Evolutionary conservation across 2,329 filamentous ascomycete species (phyloP), one percentile per base, ranked within the genome.

Genomic region (Xylaria arbuscula): DNA sequence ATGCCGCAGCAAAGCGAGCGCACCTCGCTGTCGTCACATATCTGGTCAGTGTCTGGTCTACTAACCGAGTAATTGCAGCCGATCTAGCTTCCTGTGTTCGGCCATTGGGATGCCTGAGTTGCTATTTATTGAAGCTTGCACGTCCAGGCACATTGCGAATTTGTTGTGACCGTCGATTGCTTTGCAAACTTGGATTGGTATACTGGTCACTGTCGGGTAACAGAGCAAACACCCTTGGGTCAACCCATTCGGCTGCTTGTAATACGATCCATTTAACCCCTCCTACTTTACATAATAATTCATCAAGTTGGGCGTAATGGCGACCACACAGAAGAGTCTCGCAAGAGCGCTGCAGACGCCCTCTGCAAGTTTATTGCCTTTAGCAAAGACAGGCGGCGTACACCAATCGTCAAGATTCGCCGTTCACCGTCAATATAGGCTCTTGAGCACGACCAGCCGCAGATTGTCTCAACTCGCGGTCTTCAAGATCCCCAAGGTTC

Each of bases 401-500:
- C 47, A 34, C 45, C 69, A 57, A 24, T 47, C 24, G 1, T 53
- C 64, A 0, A 61, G 62, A 53, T 47, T 57, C 13, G 8, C 34
- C 4, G n/a, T 48, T 22, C 11, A 48, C 2, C 54, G 40, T 38
- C 69, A 71, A 28, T 55, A 57, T 24, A 76, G 75, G 38, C 54
- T 68, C 2, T 73, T 80, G 50, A 75, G 77, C 51, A 78, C 76
- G 38, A 79, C 76, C 8, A 70, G 66, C 34, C 64, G 72, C 50
- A 82, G 77, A 59, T 75, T 77, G 74, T 82, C 90, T 66, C 91
- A 89, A 8, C 85, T 97, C 72, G 94, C 94, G 58, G 87, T 89
- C 69, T 98, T 98, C 87, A 95, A 93, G 84, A 88, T 94, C 60
- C 96, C 96, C 58, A 90, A 90, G 71, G 89, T 98, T 75, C 85